These are phyloP conservation scores for Cyberlindnera meyerae DNA, from an alignment of 805 yeast species.

Conservation along the genomic window DNA sequence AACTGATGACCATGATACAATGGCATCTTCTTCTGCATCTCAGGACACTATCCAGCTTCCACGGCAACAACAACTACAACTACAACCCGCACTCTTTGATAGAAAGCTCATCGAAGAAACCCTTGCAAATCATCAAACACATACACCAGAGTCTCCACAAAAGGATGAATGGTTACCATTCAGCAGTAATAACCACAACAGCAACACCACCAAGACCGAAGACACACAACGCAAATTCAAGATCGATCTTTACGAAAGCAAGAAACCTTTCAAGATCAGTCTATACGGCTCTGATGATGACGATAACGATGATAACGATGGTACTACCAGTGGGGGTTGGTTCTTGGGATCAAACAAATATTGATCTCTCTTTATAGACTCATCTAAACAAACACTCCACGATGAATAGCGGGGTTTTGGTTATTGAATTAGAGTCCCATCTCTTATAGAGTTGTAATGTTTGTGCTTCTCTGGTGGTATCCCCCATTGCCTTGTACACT, in stretches of 20 bases:
- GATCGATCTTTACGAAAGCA: constrained; percentile 26
- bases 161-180: constrained; percentile 4
- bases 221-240: constrained; percentile 14
- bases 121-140: constrained; percentile 12
- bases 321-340: constrained; percentile 16
- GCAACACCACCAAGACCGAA: background rate
- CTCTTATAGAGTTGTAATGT: too few species aligned
- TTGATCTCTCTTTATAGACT: constrained; percentile 3
- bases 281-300: constrained; percentile 19
- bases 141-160: constrained; percentile 1
- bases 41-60: constrained; percentile 4
- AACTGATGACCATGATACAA: background rate
- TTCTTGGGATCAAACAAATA: constrained; percentile 23
- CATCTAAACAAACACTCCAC: too few species aligned
- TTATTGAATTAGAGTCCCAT: too few species aligned
- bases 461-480: too few species aligned
- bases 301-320: constrained; percentile 8
- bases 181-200: background rate
- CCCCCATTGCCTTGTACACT: constrained; percentile 16
- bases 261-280: constrained; percentile 20
- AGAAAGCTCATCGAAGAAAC: constrained; percentile 22
- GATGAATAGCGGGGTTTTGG: too few species aligned
- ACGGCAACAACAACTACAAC: too few species aligned
- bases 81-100: constrained; percentile 17
- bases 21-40: background rate